Percentiles rank a stretch among this genome's conserved stretches.
Conservation (phyloP, 2,329 filamentous ascomycete species). For the Aspergillus versicolor region DNA sequence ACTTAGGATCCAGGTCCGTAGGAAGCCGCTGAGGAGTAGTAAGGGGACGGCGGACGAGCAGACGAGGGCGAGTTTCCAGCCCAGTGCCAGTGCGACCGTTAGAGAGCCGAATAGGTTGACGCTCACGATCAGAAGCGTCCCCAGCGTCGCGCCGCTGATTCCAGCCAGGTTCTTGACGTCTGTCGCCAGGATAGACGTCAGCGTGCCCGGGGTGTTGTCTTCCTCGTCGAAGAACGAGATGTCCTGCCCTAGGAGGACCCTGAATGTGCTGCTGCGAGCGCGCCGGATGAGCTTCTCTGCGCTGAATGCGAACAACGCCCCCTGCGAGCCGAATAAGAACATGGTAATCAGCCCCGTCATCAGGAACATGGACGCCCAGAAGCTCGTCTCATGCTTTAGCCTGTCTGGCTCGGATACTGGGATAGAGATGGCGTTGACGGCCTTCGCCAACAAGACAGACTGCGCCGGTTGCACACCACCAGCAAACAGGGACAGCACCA, state of each 20-base stretch:
- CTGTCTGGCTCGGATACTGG: constrained; percentile 51
- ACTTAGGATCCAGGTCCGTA: constrained; percentile 50
- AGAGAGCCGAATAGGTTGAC: constrained; percentile 74
- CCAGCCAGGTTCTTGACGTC: constrained; percentile 55
- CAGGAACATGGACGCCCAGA: constrained; percentile 83
- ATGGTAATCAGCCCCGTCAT: constrained; percentile 75
- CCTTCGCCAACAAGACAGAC: constrained; percentile 81
- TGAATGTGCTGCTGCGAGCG: constrained; percentile 61
- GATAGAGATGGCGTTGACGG: constrained; percentile 68
- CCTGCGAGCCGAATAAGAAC: constrained; percentile 65
- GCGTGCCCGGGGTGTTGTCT: constrained; percentile 44
- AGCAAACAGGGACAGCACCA: constrained; percentile 70
- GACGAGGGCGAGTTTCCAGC: constrained; percentile 79
- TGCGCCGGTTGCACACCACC: constrained; percentile 74
- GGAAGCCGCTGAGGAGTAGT: constrained; percentile 27
- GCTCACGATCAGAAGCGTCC: constrained; percentile 71
- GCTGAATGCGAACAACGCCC: constrained; percentile 73
- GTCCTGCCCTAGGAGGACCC: constrained; percentile 27
- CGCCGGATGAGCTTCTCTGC: constrained; percentile 80
- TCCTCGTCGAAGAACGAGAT: constrained; percentile 30
- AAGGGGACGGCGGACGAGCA: constrained; percentile 48
- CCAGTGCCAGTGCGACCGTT: constrained; percentile 63
- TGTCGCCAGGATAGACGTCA: constrained; percentile 77
- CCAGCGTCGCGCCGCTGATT: constrained; percentile 75
- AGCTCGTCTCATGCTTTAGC: constrained; percentile 68